Evolutionary conservation across 148 eudicot species (phyloP), one percentile per base, ranked within the genome.

Genomic region (Cornus controversa): DNA sequence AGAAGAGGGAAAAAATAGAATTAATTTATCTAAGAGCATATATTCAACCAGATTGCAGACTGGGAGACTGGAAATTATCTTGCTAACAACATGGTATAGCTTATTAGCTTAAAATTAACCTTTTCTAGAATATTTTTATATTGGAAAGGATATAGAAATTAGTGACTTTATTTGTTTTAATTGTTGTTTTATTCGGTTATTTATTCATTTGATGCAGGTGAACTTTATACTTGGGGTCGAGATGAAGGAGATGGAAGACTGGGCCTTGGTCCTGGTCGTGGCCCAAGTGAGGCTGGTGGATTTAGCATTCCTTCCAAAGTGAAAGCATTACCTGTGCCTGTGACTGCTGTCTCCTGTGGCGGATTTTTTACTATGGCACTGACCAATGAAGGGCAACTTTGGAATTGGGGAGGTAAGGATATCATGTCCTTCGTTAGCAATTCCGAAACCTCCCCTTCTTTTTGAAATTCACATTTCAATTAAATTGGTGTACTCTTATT

Each of bases 181-280:
- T 53, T 54, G 23, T 57, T 20, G 11, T 79, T 14, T 29, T 15
- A 6, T 77, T 31, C 27, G 26, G 62, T 28, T 36, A 5, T 75
- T 73, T 47, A 2, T 10, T 70, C 36, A 26, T 53, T 27, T 75
- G 37, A 40, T 75, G 27, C 37, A 95, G 99, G 99, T 73, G 90
- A 91, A 80, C 75, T 96, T 36, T 96, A 91, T 84, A 89, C 93
- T 23, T 96, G 99, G 99, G 99, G 99, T 37, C 91, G 99, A 82
- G 99, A 96, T 77, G 99, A 96, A 89, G 99, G 99, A 20, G 99
- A 96, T 22, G 99, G 99, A 76, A 86, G 99, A 85, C 81, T 96
- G 74, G 99, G 99, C 77, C 96, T 93, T 76, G 99, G 99, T 66
- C 97, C 99, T 73, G 89, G 83, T 70, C 96, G 97, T 82, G 99